These are phyloP conservation scores for Selaginella moellendorffii DNA, from an alignment of 75 land plant genomes.

Conservation along the genomic window DNA sequence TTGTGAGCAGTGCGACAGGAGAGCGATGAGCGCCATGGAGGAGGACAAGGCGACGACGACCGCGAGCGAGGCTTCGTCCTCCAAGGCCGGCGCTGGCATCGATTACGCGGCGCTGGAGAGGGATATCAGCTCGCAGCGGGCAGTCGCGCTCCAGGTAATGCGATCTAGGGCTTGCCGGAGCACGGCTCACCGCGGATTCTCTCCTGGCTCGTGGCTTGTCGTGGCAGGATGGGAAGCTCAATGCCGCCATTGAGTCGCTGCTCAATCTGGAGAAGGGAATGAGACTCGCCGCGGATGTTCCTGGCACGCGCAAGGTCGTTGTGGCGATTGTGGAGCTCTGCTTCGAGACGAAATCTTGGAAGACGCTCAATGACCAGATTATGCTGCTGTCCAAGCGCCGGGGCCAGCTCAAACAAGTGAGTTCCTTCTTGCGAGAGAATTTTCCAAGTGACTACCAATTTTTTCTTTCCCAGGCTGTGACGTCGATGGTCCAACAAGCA, in stretches of 20 bases:
- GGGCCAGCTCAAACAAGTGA: slow-evolving; percentile 88
- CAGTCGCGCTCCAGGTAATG: slow-evolving; percentile 20
- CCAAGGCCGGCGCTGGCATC: background rate
- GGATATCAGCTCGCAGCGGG: slow-evolving; percentile 18
- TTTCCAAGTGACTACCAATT: background rate
- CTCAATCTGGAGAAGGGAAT: slow-evolving; percentile 71
- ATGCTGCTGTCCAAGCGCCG: slow-evolving; percentile 68
- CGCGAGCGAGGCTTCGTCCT: background rate
- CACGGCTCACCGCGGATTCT: background rate
- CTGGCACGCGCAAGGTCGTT: slow-evolving; percentile 67
- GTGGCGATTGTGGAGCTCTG: slow-evolving; percentile 70
- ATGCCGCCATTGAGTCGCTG: slow-evolving; percentile 46
- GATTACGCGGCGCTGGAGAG: slow-evolving; percentile 25
- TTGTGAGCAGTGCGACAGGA: too few species aligned
- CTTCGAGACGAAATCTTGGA: slow-evolving; percentile 76
- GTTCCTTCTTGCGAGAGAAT: background rate
- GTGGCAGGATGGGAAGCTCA: slow-evolving; percentile 40
- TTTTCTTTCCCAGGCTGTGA: slow-evolving; percentile 55
- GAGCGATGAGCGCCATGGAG: slow-evolving; percentile 22
- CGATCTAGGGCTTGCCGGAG: background rate
- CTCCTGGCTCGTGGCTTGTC: background rate
- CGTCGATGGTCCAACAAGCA: slow-evolving; percentile 96
- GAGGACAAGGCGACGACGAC: slow-evolving; percentile 12
- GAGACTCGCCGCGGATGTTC: slow-evolving; percentile 71
- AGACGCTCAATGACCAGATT: slow-evolving; percentile 82